phyloP scores from a whole-genome alignment of 257 asterid genomes.

The Rubia yunnanensis region DNA sequence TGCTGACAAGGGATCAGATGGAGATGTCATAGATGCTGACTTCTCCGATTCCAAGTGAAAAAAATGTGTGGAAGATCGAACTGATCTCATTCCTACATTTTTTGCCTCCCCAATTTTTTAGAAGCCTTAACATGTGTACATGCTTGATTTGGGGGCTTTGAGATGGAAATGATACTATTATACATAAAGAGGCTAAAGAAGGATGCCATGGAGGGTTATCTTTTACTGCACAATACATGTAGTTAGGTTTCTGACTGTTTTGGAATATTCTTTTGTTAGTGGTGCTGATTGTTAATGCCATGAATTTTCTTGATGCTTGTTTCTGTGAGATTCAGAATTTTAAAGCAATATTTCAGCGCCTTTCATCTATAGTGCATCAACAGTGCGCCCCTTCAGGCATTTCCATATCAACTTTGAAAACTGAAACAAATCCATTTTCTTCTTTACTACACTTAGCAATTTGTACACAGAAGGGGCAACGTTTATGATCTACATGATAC shows the following conservation, averaged over 20 bases:
- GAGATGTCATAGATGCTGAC: conserved; percentile 96
- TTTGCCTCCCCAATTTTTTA: not conserved
- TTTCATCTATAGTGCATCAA: no score
- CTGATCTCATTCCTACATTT: conserved; percentile 8
- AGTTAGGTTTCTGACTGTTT: not conserved
- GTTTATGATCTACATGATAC: not conserved
- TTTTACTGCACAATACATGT: not conserved
- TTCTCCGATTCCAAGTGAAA: conserved; percentile 86
- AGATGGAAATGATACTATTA: conserved; percentile 8
- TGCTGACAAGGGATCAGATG: conserved; percentile 70
- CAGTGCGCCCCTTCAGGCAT: no score
- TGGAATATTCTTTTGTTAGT: not conserved
- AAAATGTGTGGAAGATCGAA: not conserved
- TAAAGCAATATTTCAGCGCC: not conserved
- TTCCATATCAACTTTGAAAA: not conserved
- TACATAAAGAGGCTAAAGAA: not conserved
- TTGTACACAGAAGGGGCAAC: not conserved
- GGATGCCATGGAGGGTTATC: not conserved
- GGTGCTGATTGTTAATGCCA: not conserved
- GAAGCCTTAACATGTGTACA: conserved; percentile 11
- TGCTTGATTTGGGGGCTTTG: conserved; percentile 2
- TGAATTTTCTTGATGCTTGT: not conserved
- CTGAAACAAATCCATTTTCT: not conserved
- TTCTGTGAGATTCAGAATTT: not conserved
- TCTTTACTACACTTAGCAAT: not conserved